Evolutionary conservation across 73 alveolate species (phyloP).

Genomic region (Symbiodinium natans): DNA sequence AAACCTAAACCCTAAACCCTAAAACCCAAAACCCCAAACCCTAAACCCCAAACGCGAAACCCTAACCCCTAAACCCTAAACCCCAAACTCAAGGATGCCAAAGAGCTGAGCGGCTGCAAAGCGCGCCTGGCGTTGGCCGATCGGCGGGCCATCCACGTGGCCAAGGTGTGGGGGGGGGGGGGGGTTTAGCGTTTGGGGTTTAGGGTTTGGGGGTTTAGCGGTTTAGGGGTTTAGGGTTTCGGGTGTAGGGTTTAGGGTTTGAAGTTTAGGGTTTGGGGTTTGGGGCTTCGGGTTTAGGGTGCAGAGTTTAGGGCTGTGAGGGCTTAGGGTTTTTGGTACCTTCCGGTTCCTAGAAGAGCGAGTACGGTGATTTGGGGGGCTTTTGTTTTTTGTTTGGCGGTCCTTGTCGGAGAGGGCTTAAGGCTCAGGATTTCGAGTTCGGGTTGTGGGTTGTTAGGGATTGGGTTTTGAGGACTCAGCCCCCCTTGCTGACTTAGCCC

Average conservation of each 20-base stretch:
- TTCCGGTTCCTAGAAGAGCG: too few relatives aligned
- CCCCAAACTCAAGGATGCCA: neutral
- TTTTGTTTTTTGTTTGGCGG: neutral
- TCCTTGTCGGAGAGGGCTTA: neutral
- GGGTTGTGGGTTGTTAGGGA: too few relatives aligned
- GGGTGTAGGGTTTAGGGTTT: too few relatives aligned
- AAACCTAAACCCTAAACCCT: too few relatives aligned
- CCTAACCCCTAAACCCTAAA: too few relatives aligned
- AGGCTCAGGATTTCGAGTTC: too few relatives aligned
- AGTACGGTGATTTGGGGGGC: neutral
- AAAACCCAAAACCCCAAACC: too few relatives aligned
- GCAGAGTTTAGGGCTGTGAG: neutral
- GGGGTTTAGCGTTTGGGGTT: neutral
- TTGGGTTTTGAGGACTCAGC: too few relatives aligned
- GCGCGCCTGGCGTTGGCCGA: conserved; percentile 31
- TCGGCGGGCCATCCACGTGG: conserved; percentile 60
- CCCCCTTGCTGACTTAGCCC: too few relatives aligned
- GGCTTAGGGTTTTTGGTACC: neutral
- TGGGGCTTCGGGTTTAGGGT: neutral
- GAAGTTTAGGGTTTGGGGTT: neutral
- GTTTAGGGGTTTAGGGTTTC: too few relatives aligned
- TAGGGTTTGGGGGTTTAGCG: too few relatives aligned
- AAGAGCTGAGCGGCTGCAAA: neutral
- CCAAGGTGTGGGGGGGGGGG: neutral
- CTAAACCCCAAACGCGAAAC: too few relatives aligned